phyloP scores from a whole-genome alignment of 305 asterid species.

The Fraxinus latifolia region DNA sequence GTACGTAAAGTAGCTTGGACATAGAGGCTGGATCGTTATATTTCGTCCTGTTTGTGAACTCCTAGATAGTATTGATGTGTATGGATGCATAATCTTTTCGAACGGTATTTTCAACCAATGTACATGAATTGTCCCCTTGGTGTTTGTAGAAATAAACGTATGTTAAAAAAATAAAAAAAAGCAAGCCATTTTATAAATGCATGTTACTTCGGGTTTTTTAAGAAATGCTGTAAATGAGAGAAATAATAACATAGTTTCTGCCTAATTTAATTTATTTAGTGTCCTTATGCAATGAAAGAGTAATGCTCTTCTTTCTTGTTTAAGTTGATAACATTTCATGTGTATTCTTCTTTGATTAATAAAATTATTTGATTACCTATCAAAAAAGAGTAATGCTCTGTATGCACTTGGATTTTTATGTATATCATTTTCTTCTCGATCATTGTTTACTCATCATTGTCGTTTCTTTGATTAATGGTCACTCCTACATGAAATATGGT shows the following conservation, averaged over 20 bases:
- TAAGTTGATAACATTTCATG: no score
- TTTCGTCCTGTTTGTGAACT: neutral
- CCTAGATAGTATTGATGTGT: neutral
- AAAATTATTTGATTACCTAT: no score
- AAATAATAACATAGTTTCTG: neutral
- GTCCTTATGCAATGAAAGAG: neutral
- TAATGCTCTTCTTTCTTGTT: neutral
- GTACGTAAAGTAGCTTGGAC: no score
- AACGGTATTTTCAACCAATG: neutral
- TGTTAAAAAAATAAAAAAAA: neutral
- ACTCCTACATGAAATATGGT: neutral
- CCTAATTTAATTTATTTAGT: neutral
- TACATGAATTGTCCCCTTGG: neutral
- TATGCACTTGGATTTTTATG: neutral
- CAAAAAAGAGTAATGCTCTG: neutral
- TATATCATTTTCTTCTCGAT: neutral
- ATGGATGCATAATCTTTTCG: neutral
- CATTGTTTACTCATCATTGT: neutral
- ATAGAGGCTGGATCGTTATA: no score
- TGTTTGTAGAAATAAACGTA: neutral
- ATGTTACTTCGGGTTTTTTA: neutral
- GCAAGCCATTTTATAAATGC: neutral
- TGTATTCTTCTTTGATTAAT: no score
- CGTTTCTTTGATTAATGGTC: neutral
- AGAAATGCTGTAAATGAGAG: neutral